Evolutionary conservation across 768 basidiomycete genomes (phyloP).

Genomic region (Lepiota brunneoincarnata): DNA sequence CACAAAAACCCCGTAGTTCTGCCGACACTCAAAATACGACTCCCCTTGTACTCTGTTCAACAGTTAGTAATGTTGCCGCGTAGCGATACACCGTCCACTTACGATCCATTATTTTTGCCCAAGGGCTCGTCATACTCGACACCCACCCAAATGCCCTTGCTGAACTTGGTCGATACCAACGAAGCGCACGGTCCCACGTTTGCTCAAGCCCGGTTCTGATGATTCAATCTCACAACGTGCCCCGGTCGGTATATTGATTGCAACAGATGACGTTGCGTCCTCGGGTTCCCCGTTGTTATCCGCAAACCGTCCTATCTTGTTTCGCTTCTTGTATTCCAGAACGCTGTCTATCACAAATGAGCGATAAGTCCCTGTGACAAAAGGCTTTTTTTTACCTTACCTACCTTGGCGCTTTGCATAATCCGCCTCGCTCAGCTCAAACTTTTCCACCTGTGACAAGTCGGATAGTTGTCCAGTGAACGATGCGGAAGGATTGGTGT

Average conservation of each 20-base stretch:
- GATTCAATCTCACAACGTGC: slow-evolving; percentile 84
- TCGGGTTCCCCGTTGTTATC: slow-evolving; percentile 36
- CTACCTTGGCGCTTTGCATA: slow-evolving; percentile 81
- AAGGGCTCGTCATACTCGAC: slow-evolving; percentile 94
- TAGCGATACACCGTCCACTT: slow-evolving; percentile 30
- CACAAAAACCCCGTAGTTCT: slow-evolving; percentile 83
- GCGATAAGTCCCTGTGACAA: not conserved
- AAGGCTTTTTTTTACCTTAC: no score
- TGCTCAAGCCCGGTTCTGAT: slow-evolving; percentile 61
- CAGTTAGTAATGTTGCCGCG: slow-evolving; percentile 7
- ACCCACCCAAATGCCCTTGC: slow-evolving; percentile 80
- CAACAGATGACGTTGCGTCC: slow-evolving; percentile 18
- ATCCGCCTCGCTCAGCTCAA: slow-evolving; percentile 78
- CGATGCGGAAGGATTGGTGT: slow-evolving; percentile 72
- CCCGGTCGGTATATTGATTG: slow-evolving; percentile 58
- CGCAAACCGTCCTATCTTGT: slow-evolving; percentile 90
- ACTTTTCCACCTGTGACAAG: slow-evolving; percentile 86
- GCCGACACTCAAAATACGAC: slow-evolving; percentile 78
- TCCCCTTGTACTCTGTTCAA: slow-evolving; percentile 72
- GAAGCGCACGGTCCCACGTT: slow-evolving; percentile 84
- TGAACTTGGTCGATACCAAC: slow-evolving; percentile 80
- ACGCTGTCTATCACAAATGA: slow-evolving; percentile 67
- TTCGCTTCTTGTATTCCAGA: slow-evolving; percentile 79
- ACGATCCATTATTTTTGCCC: slow-evolving; percentile 96
- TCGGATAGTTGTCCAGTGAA: slow-evolving; percentile 86